Evolutionary conservation across 345 rosid genomes (phyloP), one percentile per base, ranked within the genome.

Genomic region (Geranium brycei): DNA sequence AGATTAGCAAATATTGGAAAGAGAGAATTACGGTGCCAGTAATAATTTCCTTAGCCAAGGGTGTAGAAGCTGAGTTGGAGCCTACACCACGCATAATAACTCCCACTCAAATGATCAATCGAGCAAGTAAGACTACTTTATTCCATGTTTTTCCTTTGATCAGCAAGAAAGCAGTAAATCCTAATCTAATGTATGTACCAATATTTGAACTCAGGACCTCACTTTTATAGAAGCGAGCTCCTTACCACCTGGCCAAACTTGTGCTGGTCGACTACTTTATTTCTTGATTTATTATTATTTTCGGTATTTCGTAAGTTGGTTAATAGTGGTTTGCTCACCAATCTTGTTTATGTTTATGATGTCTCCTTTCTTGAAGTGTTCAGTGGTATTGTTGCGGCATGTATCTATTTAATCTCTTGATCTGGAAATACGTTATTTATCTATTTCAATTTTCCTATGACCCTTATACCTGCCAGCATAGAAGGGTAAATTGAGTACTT

Each of bases 91-190:
- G 79, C 63, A 80, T 90, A 69, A 80, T 90, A 35, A 93, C 99
- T 61, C 99, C 99, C 51, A 93, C 99, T 4, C 91, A 85, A 66
- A 88, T 93, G 89, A 90, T 93, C 63, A 77, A 75, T 68, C 87
- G 84, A 68, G 97, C 99, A 57, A 93, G 97, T 90, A 85, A 79
- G 93, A 16, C 57, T 31, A 17, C 67, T 67, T 73, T 32, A 64
- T 60, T 66, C 57, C 18, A 19, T 41, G 11, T 30, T 60, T 35
- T 59, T 23, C 28, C 1, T 23, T 23, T 23, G 28, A 23, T 0
- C 28, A 23, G 28, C 28, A 23, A 23, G 28, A 23, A 23, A 23
- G 28, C 28, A 23, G 28, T 23, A 23, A 23, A 23, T 23, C 28
- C 28, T 23, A 23, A 23, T 23, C 28, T 23, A 23, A 23, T 23